Evolutionary conservation across 176 grass and related monocot species (phyloP).

Genomic region (Ensete ventricosum): DNA sequence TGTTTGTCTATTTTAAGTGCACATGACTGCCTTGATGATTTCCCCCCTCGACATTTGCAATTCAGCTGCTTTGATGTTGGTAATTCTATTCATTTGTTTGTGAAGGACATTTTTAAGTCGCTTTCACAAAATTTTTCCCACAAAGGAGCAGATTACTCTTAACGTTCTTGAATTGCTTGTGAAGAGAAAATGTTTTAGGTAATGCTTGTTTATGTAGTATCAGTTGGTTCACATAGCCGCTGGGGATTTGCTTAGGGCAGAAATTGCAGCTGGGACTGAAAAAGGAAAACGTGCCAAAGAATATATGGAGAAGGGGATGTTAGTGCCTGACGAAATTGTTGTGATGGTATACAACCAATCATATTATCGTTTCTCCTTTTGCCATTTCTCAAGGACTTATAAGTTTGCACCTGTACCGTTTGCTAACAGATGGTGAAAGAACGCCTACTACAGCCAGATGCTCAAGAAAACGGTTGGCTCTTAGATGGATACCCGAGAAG

Average conservation of each 20-base stretch:
- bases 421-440: conserved; percentile 70
- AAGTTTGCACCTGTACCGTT: background rate
- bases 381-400: background rate
- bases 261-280: conserved; percentile 62
- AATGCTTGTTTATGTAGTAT: conserved; percentile 38
- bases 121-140: too few relatives aligned
- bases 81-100: too few relatives aligned
- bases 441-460: conserved; percentile 71
- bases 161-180: background rate
- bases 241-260: conserved; percentile 89
- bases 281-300: conserved; percentile 82
- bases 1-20: background rate
- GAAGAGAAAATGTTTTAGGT: background rate
- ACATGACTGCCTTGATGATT: background rate
- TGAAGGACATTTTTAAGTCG: too few relatives aligned
- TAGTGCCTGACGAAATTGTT: conserved; percentile 85
- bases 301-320: conserved; percentile 87
- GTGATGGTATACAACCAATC: conserved; percentile 40
- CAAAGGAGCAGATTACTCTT: too few relatives aligned
- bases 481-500: conserved; percentile 97
- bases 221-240: conserved; percentile 86
- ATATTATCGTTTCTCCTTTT: background rate
- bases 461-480: conserved; percentile 82
- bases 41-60: too few relatives aligned
- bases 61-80: too few relatives aligned